Base-by-base conservation (phyloP, 2,329 filamentous ascomycete genomes). In the Keithomyces neogunnii region DNA sequence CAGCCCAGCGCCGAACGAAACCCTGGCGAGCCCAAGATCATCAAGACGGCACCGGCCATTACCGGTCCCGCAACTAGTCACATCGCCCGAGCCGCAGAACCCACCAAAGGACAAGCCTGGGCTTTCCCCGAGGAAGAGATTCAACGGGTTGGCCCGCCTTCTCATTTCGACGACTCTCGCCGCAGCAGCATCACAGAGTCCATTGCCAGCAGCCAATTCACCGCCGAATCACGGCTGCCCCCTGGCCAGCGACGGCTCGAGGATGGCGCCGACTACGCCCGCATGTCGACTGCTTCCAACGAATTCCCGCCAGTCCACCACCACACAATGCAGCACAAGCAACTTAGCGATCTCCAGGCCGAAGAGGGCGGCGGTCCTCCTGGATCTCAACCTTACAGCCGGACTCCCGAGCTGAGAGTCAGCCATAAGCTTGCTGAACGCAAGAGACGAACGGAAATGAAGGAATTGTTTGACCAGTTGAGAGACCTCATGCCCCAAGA, bases 381-480 rank as follows among this genome's bases (percentile, higher is more conserved):
- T 1, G 78, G 82, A 9, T 76, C 80, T 29, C 86, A 89, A 56
- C 89, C 88, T 2, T 93, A 93, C 66, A 91, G 87, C 60, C 75
- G 88, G 40, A 93, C 88, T 0, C 88, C 88, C 0, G 88, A 93
- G 66, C 73, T 93, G 39, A 81, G 88, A 28, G 81, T 92, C 47
- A 92, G 87, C 62, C 88, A 93, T 69, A 93, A 93, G 67, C 78
- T 93, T 51, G 88, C 88, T 0, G 88, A 93, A 68, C 78, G 88
- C 38, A 93, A 93, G 71, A 80, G 88, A 39, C 76, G 88, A 54
- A 91, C 88, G 7, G 88, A 93, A 64, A 93, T 93, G 88, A 93
- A 93, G 70, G 85, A 88, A 61, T 71, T 93, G 0, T 93, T 93
- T 62, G 88, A 93, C 57, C 85, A 89, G 59, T 71, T 93, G 7